A percentile compares a stretch with the other conserved stretches of the same genome.
phyloP scores from a whole-genome alignment of 163 green algal species.

The Chlorella variabilis region DNA sequence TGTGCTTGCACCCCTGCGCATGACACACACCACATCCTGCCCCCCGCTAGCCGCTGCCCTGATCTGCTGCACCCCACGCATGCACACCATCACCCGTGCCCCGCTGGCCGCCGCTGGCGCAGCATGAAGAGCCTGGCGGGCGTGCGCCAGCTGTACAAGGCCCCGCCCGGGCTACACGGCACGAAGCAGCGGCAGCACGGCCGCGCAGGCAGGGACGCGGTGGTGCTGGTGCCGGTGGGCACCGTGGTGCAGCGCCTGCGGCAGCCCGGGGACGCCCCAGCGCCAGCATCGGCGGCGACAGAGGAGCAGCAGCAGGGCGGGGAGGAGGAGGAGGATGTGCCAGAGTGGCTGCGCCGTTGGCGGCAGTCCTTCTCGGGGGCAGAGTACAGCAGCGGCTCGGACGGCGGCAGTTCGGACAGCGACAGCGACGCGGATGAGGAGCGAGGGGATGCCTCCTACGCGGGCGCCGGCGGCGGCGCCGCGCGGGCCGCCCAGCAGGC shows the following conservation, averaged over 20 bases:
- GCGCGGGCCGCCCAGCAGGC: not conserved
- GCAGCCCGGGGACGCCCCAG: not conserved
- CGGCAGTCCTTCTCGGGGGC: constrained; percentile 41
- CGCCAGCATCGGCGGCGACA: not conserved
- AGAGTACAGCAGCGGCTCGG: constrained; percentile 8
- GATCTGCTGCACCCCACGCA: not conserved
- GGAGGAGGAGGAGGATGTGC: constrained; percentile 8
- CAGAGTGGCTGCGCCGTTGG: constrained; percentile 38
- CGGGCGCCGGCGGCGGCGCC: not conserved
- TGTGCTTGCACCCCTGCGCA: too few relatives aligned
- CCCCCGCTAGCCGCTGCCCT: not conserved
- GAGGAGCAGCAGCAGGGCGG: not conserved
- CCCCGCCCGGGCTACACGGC: constrained; percentile 43
- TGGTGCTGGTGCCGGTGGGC: constrained; percentile 52
- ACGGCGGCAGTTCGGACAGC: not conserved
- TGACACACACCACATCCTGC: too few relatives aligned
- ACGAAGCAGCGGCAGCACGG: constrained; percentile 52
- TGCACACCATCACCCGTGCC: not conserved
- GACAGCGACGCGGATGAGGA: not conserved
- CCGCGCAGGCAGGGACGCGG: constrained; percentile 36
- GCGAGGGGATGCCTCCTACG: not conserved
- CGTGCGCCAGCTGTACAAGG: constrained; percentile 48
- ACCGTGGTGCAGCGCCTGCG: constrained; percentile 48
- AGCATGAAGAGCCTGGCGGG: constrained; percentile 58
- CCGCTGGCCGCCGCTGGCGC: not conserved